phyloP scores from a whole-genome alignment of 768 basidiomycete species.

The Podaxis sp. region DNA sequence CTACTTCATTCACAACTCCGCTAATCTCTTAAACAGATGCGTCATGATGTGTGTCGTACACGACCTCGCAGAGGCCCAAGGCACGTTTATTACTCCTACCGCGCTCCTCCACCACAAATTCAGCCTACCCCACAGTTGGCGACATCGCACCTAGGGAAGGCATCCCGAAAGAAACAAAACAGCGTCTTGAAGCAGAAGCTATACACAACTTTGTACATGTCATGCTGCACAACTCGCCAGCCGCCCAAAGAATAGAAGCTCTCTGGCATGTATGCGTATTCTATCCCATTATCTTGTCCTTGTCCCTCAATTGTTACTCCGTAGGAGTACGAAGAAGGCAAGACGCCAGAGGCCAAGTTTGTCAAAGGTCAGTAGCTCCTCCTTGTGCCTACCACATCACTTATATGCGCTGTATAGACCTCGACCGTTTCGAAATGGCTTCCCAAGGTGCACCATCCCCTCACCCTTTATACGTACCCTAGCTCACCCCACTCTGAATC shows the following conservation, averaged over 20 bases:
- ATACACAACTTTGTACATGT: conserved; percentile 88
- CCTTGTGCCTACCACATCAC: not conserved
- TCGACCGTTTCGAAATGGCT: conserved; percentile 88
- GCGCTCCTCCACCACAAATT: not conserved
- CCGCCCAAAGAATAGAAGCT: conserved; percentile 59
- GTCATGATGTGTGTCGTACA: conserved; percentile 91
- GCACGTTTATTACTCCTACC: conserved; percentile 25
- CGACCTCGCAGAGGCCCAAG: conserved; percentile 94
- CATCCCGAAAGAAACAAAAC: conserved; percentile 78
- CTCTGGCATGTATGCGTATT: conserved; percentile 62
- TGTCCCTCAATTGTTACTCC: not conserved
- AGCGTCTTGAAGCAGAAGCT: conserved; percentile 74
- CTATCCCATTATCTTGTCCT: not conserved
- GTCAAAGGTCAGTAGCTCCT: conserved; percentile 62
- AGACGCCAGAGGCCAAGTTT: conserved; percentile 72
- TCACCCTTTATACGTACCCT: not conserved
- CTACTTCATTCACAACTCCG: not conserved
- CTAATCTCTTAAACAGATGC: conserved; percentile 40
- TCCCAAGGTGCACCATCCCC: conserved; percentile 52
- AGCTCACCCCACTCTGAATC: not conserved
- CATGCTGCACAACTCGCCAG: conserved; percentile 78
- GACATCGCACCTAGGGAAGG: conserved; percentile 92
- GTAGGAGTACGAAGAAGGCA: conserved; percentile 81
- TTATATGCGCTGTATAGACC: conserved; percentile 40
- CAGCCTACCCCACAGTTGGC: conserved; percentile 53